A percentile compares a stretch with the other conserved stretches of the same genome.
Evolutionary conservation across 371 early-diverging fungal species (phyloP).

Genomic region (Amoeboaphelidium occidentale): DNA sequence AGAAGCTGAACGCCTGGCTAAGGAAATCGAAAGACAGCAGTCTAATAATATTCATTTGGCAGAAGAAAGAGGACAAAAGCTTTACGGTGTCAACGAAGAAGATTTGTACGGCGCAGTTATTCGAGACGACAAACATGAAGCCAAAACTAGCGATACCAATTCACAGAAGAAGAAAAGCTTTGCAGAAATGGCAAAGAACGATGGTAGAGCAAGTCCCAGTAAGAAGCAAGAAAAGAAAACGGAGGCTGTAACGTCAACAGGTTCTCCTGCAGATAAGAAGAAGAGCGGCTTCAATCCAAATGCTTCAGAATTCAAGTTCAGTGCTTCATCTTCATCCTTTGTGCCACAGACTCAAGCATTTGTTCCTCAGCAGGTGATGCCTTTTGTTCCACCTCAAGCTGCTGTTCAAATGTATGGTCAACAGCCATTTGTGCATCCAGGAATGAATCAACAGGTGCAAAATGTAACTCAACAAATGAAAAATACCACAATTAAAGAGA

Average conservation of each 20-base stretch:
- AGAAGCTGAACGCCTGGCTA: constrained; percentile 64
- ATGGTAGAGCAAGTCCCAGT: not conserved
- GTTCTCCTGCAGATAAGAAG: not conserved
- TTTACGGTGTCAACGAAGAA: constrained; percentile 61
- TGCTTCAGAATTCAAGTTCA: not conserved
- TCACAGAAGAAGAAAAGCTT: not conserved
- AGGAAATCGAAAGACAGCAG: constrained; percentile 53
- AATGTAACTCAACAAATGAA: no score
- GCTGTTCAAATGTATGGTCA: no score
- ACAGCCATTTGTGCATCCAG: no score
- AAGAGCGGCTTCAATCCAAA: not conserved
- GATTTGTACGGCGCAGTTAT: constrained; percentile 57
- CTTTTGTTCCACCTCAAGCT: no score
- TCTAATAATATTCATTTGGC: constrained; percentile 57
- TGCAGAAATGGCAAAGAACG: not conserved
- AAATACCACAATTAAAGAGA: no score
- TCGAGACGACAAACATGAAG: constrained; percentile 3
- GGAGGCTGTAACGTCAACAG: not conserved
- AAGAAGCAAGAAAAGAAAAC: not conserved
- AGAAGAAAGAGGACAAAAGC: constrained; percentile 65
- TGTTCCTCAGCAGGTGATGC: no score
- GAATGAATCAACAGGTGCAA: no score
- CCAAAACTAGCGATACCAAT: not conserved
- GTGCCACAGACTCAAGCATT: not conserved
- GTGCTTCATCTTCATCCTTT: not conserved